Evolutionary conservation across 108 stramenopile genomes (phyloP).

Genomic region (Fragilaria crotonensis): DNA sequence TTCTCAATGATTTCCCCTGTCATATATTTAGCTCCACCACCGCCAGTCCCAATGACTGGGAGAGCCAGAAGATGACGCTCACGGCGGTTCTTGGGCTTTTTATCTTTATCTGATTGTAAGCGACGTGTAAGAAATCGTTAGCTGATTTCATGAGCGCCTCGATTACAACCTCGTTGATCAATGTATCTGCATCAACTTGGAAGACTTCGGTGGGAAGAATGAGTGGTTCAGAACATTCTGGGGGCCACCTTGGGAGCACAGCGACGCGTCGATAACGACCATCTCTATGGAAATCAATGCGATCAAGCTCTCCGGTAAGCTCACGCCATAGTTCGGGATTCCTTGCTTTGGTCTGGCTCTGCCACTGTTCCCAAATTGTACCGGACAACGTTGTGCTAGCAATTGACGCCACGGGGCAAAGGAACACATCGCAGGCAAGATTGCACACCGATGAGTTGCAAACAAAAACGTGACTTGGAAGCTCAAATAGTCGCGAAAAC

Average conservation of each 20-base stretch:
- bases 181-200: no score
- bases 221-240: no score
- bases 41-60: conserved; percentile 21
- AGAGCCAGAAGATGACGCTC: conserved; percentile 21
- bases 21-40: conserved; percentile 14
- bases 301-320: no score
- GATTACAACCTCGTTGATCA: conserved; percentile 5
- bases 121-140: conserved; percentile 5
- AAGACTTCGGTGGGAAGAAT: no score
- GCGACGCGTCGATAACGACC: no score
- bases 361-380: conserved; percentile 5
- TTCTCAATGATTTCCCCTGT: conserved; percentile 15
- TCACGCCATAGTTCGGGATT: no score
- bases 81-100: conserved; percentile 1
- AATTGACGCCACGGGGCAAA: conserved; percentile 13
- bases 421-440: conserved; percentile 20
- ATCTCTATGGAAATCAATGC: no score
- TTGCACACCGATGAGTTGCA: conserved; percentile 14
- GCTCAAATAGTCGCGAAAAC: not conserved
- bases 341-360: not conserved
- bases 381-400: not conserved
- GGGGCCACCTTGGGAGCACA: no score
- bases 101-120: no score
- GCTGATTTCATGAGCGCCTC: conserved; percentile 14
- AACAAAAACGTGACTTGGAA: conserved; percentile 20